Evolutionary conservation across 2,329 filamentous ascomycete genomes (phyloP), one percentile per base, ranked within the genome.

Genomic region (Pleoardoris graminearum): DNA sequence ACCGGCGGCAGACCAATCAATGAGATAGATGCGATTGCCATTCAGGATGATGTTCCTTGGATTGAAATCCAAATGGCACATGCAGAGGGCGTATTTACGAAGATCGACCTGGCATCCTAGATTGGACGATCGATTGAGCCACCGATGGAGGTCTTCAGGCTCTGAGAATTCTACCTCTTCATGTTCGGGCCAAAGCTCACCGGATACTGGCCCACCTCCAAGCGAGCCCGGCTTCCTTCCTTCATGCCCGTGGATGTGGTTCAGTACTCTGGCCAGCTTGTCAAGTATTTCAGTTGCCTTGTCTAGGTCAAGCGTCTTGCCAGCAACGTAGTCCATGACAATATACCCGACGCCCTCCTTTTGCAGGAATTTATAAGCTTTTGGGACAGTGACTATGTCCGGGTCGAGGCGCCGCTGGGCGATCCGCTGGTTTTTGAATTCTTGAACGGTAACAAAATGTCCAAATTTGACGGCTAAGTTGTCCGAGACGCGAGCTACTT

Each of bases 401-500:
- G 43, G 11, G 23, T 53, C 21, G 27, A 53, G 50, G 32, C 27
- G 12, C 45, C 38, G 29, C 14, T 53, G 39, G 11, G 51, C 45
- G 30, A 27, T 14, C 16, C 49, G 37, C 23, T 38, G 38, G 51
- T 53, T 53, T 23, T 21, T 46, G 23, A 39, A 49, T n/a, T 53
- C 51, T 33, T 45, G n/a, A 33, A 32, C 33, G 14, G 21, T 49
- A 11, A 49, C 39, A 23, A 30, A 22, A 17, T 21, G 33, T 21
- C 51, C 45, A 45, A 29, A 53, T 25, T 53, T 46, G 10, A 53
- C 51, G n/a, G 23, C 51, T 11, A 32, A 14, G n/a, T 30, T 7
- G 33, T 53, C 33, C 10, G 51, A 45, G 35, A 51, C 27, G 32
- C 33, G 45, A 19, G 33, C 45, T 17, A 48, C 33, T 33, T 39